These are phyloP conservation scores for Xerocomellus dryophilus DNA, from an alignment of 768 basidiomycete genomes.

Conservation along the genomic window DNA sequence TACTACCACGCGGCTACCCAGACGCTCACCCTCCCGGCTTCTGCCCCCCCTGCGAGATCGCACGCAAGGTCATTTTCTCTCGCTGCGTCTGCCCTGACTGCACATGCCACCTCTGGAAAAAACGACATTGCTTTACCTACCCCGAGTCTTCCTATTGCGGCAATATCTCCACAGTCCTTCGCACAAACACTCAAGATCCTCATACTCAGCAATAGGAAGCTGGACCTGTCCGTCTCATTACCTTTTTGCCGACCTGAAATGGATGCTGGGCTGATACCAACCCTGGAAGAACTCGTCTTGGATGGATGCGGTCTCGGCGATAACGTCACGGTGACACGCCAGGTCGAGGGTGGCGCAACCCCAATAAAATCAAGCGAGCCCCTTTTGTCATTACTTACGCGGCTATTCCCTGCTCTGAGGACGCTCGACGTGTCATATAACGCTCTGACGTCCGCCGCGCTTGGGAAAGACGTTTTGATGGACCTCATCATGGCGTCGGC, in stretches of 20 bases:
- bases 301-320: constrained; percentile 73
- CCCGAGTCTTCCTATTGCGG: constrained; percentile 63
- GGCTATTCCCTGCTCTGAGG: constrained; percentile 66
- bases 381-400: constrained; percentile 55
- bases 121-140: constrained; percentile 57
- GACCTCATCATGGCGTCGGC: constrained; percentile 49
- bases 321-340: constrained; percentile 46
- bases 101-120: constrained; percentile 14
- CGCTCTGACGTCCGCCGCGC: constrained; percentile 49
- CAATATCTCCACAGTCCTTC: constrained; percentile 60
- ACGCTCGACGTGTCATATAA: constrained; percentile 80
- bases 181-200: constrained; percentile 57
- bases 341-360: constrained; percentile 30
- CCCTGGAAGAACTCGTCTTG: constrained; percentile 68
- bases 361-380: constrained; percentile 49
- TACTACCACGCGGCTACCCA: constrained; percentile 56
- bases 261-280: constrained; percentile 50
- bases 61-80: constrained; percentile 66
- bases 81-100: constrained; percentile 28
- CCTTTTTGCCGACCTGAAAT: constrained; percentile 37
- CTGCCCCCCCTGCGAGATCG: constrained; percentile 46
- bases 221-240: constrained; percentile 61
- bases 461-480: constrained; percentile 48
- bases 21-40: constrained; percentile 64
- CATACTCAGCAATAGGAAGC: constrained; percentile 58